phyloP scores from a whole-genome alignment of 306 rosid species.

The Trifolium fragiferum region DNA sequence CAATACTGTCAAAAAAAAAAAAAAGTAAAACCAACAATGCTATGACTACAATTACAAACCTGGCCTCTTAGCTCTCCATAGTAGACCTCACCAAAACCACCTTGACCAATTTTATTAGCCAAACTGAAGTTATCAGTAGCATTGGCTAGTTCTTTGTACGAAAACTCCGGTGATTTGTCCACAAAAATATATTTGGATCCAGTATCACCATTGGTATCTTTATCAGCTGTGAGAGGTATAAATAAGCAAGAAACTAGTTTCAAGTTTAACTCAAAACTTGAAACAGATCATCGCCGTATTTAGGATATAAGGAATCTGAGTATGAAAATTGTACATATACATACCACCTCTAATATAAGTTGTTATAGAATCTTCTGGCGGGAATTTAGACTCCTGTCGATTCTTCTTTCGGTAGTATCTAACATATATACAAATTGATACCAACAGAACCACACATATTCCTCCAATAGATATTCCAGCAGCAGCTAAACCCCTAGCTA shows the following conservation, averaged over 20 bases:
- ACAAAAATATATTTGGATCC: constrained; percentile 48
- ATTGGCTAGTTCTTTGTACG: constrained; percentile 71
- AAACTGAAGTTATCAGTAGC: constrained; percentile 77
- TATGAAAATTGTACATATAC: too few species aligned
- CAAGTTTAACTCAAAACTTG: neutral
- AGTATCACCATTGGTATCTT: neutral
- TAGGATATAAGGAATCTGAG: too few species aligned
- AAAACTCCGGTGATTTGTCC: constrained; percentile 73
- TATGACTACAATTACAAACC: constrained; percentile 48
- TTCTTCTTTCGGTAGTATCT: neutral
- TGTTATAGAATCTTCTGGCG: neutral
- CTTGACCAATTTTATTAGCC: constrained; percentile 80
- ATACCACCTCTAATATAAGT: neutral
- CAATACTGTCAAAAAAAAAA: too few species aligned
- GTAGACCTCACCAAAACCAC: constrained; percentile 42
- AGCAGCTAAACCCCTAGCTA: neutral
- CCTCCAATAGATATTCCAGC: neutral
- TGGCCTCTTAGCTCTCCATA: constrained; percentile 86
- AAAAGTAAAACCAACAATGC: neutral
- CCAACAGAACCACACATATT: constrained; percentile 37
- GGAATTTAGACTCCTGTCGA: neutral
- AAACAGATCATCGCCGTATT: too few species aligned
- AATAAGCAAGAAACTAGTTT: too few species aligned
- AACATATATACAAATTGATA: neutral
- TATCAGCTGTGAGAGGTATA: neutral